Evolutionary conservation across 139 green algal species (phyloP), one percentile per base, ranked within the genome.

Genomic region (Mesostigma viride): DNA sequence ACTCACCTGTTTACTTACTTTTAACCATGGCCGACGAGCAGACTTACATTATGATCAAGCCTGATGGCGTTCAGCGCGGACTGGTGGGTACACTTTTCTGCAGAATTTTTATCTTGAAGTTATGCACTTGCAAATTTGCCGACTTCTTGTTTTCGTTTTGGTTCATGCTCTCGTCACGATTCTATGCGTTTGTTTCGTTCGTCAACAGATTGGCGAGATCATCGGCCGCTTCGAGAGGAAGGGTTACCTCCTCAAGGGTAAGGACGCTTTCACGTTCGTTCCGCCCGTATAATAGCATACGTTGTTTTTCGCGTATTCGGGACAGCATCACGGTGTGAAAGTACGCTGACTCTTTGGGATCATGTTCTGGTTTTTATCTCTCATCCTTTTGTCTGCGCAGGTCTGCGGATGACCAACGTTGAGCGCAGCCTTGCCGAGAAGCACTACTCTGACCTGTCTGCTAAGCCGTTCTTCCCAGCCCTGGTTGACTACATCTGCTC

Each of bases 401-500:
- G 33, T 61, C 40, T 85, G 20, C 94, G 95, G 82, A 68, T 95
- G 59, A 90, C 88, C 75, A 76, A 86, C 67, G 85, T 76, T 20
- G 80, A 86, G 22, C 72, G 70, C 34, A 73, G 65, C 2, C 62
- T 80, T 11, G 67, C 71, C 2, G 84, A 95, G 82, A 83, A 95
- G 79, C 91, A 97, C 81, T 97, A 97, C 81, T 86, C 88, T 71
- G 93, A 99, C 66, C 83, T 97, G 36, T 78, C 74, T 32, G 46
- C 35, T 26, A 96, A 95, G 81, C 91, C 91, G 5, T 99, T 99
- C 74, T 99, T 95, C 81, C 62, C 65, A 40, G 86, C 84, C 20
- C 83, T 99, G 1, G 89, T 98, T 1, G 83, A 94, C 24, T 99
- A 98, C 87, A 98, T 99, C 61, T 72, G 85, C 3, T 95, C 86